Conservation (phyloP, 163 green algal genomes). For the Scenedesmus sp. region DNA sequence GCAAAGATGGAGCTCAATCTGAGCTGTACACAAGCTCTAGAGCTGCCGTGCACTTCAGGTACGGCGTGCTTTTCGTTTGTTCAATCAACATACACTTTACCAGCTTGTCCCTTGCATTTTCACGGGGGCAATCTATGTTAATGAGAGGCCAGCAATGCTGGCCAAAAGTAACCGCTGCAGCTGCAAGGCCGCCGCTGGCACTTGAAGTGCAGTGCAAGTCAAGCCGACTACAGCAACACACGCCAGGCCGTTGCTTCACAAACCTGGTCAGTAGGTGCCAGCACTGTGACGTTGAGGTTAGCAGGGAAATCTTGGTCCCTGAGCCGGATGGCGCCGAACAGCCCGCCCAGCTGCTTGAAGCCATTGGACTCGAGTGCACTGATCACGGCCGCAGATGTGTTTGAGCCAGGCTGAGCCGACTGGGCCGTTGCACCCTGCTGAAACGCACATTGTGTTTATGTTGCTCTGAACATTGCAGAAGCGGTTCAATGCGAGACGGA, state of each 20-base stretch:
- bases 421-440: not conserved
- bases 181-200: no score
- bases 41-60: no score
- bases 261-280: not conserved
- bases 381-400: not conserved
- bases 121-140: no score
- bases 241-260: not conserved
- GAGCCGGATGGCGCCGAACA: not conserved
- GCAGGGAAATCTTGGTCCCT: not conserved
- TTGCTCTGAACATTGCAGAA: not conserved
- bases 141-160: no score
- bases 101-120: no score
- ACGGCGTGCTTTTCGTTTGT: no score
- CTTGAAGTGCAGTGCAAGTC: no score
- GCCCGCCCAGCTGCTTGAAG: not conserved
- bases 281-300: not conserved
- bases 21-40: no score
- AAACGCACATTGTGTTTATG: not conserved
- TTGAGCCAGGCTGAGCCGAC: not conserved
- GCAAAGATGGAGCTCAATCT: not conserved
- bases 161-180: no score
- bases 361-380: not conserved
- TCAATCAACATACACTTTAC: no score
- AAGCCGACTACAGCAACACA: no score
- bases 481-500: not conserved